phyloP scores from a whole-genome alignment of 495 filamentous ascomycete genomes.

The Tetracladium setigerum region DNA sequence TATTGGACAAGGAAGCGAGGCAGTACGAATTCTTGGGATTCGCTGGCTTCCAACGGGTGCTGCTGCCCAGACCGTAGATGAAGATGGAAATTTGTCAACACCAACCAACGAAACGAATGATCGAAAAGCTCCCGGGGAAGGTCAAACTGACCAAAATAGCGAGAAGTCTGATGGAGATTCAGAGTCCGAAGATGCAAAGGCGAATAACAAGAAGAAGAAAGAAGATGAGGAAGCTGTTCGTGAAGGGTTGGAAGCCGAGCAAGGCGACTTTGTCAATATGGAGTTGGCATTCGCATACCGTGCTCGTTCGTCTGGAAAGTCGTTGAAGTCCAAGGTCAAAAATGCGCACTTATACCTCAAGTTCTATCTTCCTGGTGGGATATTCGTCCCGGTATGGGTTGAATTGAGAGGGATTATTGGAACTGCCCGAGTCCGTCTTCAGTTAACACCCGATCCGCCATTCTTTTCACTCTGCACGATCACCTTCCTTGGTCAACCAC shows the following conservation, averaged over 20 bases:
- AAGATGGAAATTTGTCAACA: conserved; percentile 42
- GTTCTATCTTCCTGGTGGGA: conserved; percentile 54
- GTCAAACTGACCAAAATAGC: conserved; percentile 19
- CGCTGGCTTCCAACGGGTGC: conserved; percentile 60
- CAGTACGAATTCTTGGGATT: conserved; percentile 55
- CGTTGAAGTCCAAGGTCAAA: conserved; percentile 51
- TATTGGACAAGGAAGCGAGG: conserved; percentile 60
- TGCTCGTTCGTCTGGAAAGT: conserved; percentile 45
- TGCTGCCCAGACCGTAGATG: conserved; percentile 46
- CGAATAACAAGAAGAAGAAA: conserved; percentile 21
- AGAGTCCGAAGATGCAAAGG: conserved; percentile 21
- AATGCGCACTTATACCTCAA: conserved; percentile 63
- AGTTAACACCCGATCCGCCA: conserved; percentile 63
- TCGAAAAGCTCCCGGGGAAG: conserved; percentile 38
- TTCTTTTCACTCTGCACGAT: conserved; percentile 64
- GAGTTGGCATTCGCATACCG: conserved; percentile 66
- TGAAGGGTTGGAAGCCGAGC: conserved; percentile 65
- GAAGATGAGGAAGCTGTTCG: conserved; percentile 40
- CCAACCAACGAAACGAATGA: conserved; percentile 33
- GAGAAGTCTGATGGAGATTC: conserved; percentile 26
- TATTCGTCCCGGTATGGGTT: conserved; percentile 63
- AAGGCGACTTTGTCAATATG: conserved; percentile 65
- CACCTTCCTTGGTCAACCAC: conserved; percentile 70
- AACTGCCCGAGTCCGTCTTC: conserved; percentile 55
- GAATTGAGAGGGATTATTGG: conserved; percentile 60